phyloP scores from a whole-genome alignment of 176 grass and related monocot species.

The Otatea glauca region DNA sequence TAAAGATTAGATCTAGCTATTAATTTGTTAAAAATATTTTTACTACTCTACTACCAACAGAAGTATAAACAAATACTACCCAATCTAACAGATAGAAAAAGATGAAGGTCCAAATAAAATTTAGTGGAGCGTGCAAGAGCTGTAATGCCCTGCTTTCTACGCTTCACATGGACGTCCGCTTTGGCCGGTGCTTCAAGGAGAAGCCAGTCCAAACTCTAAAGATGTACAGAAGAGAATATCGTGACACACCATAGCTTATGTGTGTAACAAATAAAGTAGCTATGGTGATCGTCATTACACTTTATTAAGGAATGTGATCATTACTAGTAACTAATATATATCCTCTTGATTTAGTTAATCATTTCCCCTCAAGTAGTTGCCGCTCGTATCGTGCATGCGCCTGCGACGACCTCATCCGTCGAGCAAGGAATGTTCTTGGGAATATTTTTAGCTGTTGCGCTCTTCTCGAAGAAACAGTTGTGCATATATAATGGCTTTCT shows the following conservation, averaged over 20 bases:
- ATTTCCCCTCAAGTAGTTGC: not conserved
- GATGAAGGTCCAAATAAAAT: too few species aligned
- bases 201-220: not conserved
- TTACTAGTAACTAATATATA: not conserved
- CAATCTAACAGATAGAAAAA: too few species aligned
- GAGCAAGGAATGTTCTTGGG: slow-evolving; percentile 28
- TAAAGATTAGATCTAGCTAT: too few species aligned
- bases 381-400: not conserved
- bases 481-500: not conserved
- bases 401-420: not conserved
- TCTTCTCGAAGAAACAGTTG: not conserved
- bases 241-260: not conserved
- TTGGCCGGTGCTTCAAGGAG: slow-evolving; percentile 6
- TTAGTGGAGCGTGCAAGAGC: too few species aligned
- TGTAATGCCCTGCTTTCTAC: slow-evolving; percentile 2
- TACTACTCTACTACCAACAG: too few species aligned
- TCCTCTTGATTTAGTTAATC: not conserved
- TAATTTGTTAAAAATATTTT: too few species aligned
- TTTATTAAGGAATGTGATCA: not conserved
- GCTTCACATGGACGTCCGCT: not conserved
- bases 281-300: not conserved
- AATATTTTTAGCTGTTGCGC: not conserved
- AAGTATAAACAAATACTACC: too few species aligned
- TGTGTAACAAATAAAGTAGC: not conserved
- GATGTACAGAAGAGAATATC: not conserved